phyloP scores from a whole-genome alignment of 2,329 filamentous ascomycete species.

The Botrytis squamosa region DNA sequence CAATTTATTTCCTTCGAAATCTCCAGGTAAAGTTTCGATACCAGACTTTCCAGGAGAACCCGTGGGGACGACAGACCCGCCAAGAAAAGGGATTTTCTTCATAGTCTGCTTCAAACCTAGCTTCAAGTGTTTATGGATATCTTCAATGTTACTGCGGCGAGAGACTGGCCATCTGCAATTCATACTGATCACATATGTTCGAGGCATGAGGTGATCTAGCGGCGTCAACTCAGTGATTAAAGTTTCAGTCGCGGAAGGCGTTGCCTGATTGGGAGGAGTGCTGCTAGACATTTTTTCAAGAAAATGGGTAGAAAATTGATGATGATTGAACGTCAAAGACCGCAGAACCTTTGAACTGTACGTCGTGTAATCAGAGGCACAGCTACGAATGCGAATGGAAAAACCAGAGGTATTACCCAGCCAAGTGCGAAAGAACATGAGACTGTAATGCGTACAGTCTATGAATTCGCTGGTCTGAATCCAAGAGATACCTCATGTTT shows the following conservation, averaged over 20 bases:
- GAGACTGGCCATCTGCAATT: neutral
- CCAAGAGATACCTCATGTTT: conserved; percentile 15
- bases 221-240: conserved; percentile 15
- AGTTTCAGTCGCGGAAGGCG: neutral
- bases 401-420: conserved; percentile 15
- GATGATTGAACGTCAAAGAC: neutral
- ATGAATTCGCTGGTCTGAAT: conserved; percentile 17
- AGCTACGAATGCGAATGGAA: conserved; percentile 43
- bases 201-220: conserved; percentile 16
- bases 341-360: neutral
- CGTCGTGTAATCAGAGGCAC: conserved; percentile 45
- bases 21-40: conserved; percentile 3
- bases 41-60: neutral
- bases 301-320: neutral
- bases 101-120: conserved; percentile 9
- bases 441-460: conserved; percentile 9
- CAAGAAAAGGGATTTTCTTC: conserved; percentile 10
- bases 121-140: conserved; percentile 9
- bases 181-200: conserved; percentile 6
- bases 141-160: conserved; percentile 12
- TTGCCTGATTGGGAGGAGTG: neutral
- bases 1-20: conserved; percentile 7
- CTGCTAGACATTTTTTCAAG: neutral
- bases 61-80: neutral
- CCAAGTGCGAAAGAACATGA: conserved; percentile 48